A percentile compares a stretch with the other conserved stretches of the same genome.
Conservation (phyloP, 2,329 filamentous ascomycete species). For the Xylaria hypoxylon region DNA sequence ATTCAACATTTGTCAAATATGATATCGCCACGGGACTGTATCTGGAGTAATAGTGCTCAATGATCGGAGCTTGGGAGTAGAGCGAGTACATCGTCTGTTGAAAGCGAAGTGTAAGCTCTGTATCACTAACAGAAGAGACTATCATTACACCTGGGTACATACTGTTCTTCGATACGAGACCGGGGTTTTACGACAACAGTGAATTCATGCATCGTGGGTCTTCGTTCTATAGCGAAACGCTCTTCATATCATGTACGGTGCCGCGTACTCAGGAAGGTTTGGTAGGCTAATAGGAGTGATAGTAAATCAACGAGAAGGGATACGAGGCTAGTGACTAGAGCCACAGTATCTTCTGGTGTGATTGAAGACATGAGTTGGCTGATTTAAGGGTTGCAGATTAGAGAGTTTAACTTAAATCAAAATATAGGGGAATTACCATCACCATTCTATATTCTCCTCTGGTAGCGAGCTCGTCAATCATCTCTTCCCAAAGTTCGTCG, state of each 20-base stretch:
- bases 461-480: background rate
- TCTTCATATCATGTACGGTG: slow-evolving; percentile 15
- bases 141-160: background rate
- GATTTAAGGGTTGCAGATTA: background rate
- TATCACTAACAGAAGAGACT: background rate
- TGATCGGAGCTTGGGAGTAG: background rate
- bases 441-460: background rate
- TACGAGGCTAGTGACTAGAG: slow-evolving; percentile 23
- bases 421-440: background rate
- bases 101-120: slow-evolving; percentile 4
- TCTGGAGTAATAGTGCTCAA: background rate
- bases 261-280: slow-evolving; percentile 16
- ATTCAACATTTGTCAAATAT: background rate
- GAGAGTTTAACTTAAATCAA: background rate
- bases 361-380: slow-evolving; percentile 19
- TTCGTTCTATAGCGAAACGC: slow-evolving; percentile 9
- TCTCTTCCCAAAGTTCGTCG: too few relatives aligned
- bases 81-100: background rate
- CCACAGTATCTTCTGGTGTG: slow-evolving; percentile 17
- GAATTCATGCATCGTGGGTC: background rate
- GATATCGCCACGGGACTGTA: background rate
- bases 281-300: slow-evolving; percentile 33
- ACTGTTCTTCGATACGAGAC: background rate
- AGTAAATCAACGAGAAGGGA: slow-evolving; percentile 30
- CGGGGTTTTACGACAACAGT: background rate